Conservation (phyloP, 768 basidiomycete species). For the Tulasnella sp. region DNA sequence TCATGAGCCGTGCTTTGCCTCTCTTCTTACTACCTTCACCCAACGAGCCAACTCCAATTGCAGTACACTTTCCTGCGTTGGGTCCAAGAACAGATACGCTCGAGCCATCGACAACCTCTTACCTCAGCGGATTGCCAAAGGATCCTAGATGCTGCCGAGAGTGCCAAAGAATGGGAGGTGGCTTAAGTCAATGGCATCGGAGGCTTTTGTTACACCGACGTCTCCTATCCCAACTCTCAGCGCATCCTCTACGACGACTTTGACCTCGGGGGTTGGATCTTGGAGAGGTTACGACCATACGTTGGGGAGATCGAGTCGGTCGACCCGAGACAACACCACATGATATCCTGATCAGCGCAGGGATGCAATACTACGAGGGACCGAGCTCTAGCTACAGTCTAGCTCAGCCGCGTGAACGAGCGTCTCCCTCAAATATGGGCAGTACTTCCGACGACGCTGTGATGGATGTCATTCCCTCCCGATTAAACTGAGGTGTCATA, state of each 20-base stretch:
- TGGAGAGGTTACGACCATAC: constrained; percentile 15
- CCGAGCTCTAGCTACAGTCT: background rate
- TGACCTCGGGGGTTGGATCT: constrained; percentile 17
- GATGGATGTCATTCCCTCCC: constrained; percentile 12
- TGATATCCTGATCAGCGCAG: background rate
- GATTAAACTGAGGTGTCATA: constrained; percentile 16
- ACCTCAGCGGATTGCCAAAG: constrained; percentile 11
- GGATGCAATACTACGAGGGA: background rate
- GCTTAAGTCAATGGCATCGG: constrained; percentile 1
- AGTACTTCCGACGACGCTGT: constrained; percentile 17
- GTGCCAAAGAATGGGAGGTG: constrained; percentile 2
- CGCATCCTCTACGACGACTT: constrained; percentile 15
- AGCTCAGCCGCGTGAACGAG: constrained; percentile 12
- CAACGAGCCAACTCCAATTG: constrained; percentile 7
- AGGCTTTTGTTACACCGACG: background rate
- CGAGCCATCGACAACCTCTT: constrained; percentile 19
- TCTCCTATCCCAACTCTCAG: constrained; percentile 17
- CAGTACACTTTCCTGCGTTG: constrained; percentile 12
- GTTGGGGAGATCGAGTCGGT: constrained; percentile 3
- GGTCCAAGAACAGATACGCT: constrained; percentile 13
- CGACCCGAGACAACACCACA: background rate
- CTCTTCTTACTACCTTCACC: no score
- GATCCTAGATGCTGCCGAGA: constrained; percentile 9
- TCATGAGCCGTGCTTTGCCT: no score
- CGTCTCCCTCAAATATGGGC: constrained; percentile 14